Evolutionary conservation across 768 basidiomycete species (phyloP).

Genomic region (Amanita molliuscula): DNA sequence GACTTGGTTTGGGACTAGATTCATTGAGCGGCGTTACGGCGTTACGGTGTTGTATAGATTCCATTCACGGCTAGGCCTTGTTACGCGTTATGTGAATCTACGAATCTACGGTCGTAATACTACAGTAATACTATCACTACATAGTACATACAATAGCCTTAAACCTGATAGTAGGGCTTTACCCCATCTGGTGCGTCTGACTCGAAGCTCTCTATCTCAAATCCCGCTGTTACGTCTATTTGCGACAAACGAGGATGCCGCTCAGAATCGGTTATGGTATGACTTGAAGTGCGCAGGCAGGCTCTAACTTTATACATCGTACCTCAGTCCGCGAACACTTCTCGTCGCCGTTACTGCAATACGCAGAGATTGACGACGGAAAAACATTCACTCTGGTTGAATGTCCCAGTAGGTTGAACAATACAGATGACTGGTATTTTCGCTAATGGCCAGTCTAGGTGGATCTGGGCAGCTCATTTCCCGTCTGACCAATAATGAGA

Average conservation of each 20-base stretch:
- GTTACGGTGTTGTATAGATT: too few relatives aligned
- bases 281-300: not conserved
- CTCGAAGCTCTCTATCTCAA: too few relatives aligned
- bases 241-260: constrained; percentile 11
- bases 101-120: too few relatives aligned
- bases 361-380: constrained; percentile 55
- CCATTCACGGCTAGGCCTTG: too few relatives aligned
- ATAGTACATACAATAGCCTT: too few relatives aligned
- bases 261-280: constrained; percentile 36
- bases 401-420: constrained; percentile 60
- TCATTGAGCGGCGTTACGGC: too few relatives aligned
- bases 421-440: not conserved
- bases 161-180: too few relatives aligned
- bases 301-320: not conserved
- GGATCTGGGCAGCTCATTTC: constrained; percentile 81
- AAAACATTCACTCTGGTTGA: constrained; percentile 77
- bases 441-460: constrained; percentile 31
- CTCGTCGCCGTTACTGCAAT: constrained; percentile 85
- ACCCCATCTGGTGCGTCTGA: too few relatives aligned
- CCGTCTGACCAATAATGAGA: constrained; percentile 62
- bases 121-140: too few relatives aligned
- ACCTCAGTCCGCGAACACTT: constrained; percentile 76
- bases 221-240: too few relatives aligned
- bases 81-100: too few relatives aligned
- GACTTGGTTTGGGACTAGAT: too few relatives aligned